Conservation (phyloP, 2,329 filamentous ascomycete genomes). For the Colletotrichum sp. region DNA sequence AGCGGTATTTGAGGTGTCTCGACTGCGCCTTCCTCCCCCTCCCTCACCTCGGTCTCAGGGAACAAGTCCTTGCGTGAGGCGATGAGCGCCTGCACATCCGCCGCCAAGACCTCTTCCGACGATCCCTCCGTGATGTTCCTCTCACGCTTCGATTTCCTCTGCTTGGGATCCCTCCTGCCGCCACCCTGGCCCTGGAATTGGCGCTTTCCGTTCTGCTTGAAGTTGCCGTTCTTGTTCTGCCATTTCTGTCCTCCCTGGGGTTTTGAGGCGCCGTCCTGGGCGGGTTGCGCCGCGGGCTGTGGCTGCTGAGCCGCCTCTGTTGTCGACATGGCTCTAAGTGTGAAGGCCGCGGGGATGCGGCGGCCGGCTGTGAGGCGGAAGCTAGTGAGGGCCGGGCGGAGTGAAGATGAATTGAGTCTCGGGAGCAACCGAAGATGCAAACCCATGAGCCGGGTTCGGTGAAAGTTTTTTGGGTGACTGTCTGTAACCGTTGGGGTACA, state of each 20-base stretch:
- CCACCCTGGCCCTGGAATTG: conserved; percentile 18
- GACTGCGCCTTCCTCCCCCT: conserved; percentile 25
- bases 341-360: background rate
- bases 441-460: background rate
- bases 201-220: conserved; percentile 19
- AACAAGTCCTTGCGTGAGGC: conserved; percentile 41
- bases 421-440: conserved; percentile 14
- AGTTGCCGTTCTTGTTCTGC: conserved; percentile 1
- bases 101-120: conserved; percentile 68
- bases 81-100: conserved; percentile 65
- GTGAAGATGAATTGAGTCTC: conserved; percentile 17
- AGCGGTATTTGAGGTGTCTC: conserved; percentile 37
- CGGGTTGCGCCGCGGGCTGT: background rate
- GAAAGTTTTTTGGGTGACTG: background rate
- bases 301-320: background rate
- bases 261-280: background rate
- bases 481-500: background rate
- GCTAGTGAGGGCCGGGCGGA: background rate
- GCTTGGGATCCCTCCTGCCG: conserved; percentile 31
- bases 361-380: background rate
- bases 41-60: conserved; percentile 31
- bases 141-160: conserved; percentile 63
- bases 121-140: conserved; percentile 66
- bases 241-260: background rate
- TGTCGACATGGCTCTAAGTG: conserved; percentile 2